Conservation (phyloP, 1,284 basidiomycete genomes). For the Malassezia japonica region DNA sequence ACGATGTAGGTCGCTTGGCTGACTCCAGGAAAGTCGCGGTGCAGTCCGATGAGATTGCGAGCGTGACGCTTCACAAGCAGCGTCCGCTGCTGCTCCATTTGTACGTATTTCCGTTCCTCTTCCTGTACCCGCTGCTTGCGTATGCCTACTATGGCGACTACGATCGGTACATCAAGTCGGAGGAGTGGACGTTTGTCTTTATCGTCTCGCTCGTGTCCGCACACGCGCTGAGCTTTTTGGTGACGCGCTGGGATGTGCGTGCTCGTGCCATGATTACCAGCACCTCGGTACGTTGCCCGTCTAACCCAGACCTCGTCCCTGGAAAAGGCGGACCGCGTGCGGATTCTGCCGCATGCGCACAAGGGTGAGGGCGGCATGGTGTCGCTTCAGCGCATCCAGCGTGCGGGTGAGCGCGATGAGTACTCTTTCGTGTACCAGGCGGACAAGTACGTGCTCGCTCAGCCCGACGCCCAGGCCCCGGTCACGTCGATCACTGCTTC, state of each 20-base stretch:
- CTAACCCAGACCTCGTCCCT: slow-evolving; percentile 46
- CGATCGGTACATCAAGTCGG: slow-evolving; percentile 58
- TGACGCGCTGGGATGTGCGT: slow-evolving; percentile 78
- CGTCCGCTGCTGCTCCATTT: slow-evolving; percentile 69
- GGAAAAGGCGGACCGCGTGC: slow-evolving; percentile 67
- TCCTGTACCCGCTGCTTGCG: slow-evolving; percentile 75
- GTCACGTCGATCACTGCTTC: slow-evolving; percentile 34
- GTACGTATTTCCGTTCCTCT: slow-evolving; percentile 72
- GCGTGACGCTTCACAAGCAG: slow-evolving; percentile 67
- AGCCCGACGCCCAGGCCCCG: slow-evolving; percentile 45
- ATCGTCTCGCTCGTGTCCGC: slow-evolving; percentile 72
- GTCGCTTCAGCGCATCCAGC: slow-evolving; percentile 56
- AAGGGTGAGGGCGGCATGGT: slow-evolving; percentile 88
- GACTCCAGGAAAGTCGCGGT: slow-evolving; percentile 51
- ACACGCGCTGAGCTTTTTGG: slow-evolving; percentile 84
- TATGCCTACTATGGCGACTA: slow-evolving; percentile 85
- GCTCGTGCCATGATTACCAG: slow-evolving; percentile 70
- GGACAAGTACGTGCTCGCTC: slow-evolving; percentile 76
- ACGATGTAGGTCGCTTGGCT: slow-evolving; percentile 7
- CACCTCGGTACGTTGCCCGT: slow-evolving; percentile 18
- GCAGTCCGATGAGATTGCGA: slow-evolving; percentile 73
- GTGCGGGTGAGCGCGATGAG: slow-evolving; percentile 50
- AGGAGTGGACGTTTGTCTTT: slow-evolving; percentile 68
- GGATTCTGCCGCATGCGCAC: slow-evolving; percentile 73
- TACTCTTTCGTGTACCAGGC: slow-evolving; percentile 91